Conservation (phyloP, 495 filamentous ascomycete species). For the Margaritispora aquatica region DNA sequence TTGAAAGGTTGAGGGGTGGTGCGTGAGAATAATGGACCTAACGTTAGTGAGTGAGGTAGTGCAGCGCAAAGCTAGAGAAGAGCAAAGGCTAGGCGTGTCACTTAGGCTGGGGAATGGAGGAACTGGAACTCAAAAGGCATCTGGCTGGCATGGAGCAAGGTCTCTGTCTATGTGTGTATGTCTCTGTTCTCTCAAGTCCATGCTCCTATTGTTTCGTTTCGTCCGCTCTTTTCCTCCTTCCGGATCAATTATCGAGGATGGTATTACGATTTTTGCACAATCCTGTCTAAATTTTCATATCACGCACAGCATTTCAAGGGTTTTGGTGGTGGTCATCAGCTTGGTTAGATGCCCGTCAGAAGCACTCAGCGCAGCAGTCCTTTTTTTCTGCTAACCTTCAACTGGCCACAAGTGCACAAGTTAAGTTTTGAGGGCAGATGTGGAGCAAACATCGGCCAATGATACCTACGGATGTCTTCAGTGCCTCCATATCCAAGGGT, state of each 20-base stretch:
- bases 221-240: neutral
- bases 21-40: neutral
- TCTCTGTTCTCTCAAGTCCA: neutral
- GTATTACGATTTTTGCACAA: neutral
- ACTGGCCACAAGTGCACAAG: neutral
- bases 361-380: neutral
- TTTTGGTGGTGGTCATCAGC: neutral
- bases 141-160: neutral
- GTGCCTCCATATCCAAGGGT: neutral
- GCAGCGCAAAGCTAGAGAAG: constrained; percentile 11
- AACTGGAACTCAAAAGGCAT: constrained; percentile 2
- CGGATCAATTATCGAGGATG: neutral
- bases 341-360: neutral
- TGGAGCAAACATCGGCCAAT: neutral
- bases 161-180: too few relatives aligned
- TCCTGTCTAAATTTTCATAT: neutral
- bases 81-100: neutral
- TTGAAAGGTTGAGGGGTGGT: neutral
- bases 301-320: neutral
- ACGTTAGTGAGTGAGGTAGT: constrained; percentile 3
- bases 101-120: neutral
- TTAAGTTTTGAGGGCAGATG: neutral
- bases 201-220: constrained; percentile 3
- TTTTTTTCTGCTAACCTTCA: constrained; percentile 1
- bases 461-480: neutral